These are phyloP conservation scores for Cercospora nicotianae DNA, from an alignment of 2,329 filamentous ascomycete genomes.

Conservation along the genomic window DNA sequence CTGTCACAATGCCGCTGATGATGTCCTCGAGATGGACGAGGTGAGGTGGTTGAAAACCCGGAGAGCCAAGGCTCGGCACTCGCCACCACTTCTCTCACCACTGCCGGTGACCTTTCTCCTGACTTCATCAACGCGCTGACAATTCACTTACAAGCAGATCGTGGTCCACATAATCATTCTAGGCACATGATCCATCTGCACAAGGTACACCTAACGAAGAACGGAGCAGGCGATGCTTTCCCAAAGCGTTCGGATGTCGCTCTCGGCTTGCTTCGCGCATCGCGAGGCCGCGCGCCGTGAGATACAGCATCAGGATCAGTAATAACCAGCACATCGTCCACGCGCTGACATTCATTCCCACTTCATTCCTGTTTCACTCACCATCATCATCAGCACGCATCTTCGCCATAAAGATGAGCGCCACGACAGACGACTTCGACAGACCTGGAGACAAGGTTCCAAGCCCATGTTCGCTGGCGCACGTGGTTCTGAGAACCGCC, in stretches of 20 bases:
- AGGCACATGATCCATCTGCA: background rate
- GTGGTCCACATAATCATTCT: too few species aligned
- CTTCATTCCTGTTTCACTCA: background rate
- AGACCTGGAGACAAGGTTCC: background rate
- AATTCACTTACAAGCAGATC: background rate
- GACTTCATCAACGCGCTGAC: background rate
- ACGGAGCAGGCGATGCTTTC: background rate
- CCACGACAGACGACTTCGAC: background rate
- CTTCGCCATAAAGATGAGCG: background rate
- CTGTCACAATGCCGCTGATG: background rate
- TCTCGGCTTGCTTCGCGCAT: background rate
- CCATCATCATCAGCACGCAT: background rate
- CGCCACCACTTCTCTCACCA: background rate
- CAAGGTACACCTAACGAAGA: background rate
- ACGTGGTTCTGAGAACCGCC: constrained; percentile 33
- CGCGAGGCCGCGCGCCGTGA: background rate
- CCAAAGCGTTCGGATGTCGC: background rate
- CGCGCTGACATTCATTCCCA: background rate
- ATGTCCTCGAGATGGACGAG: background rate
- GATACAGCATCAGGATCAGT: background rate
- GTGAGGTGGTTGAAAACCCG: background rate
- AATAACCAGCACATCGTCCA: background rate
- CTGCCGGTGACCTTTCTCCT: background rate
- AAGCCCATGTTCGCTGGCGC: constrained; percentile 24
- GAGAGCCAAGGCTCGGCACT: background rate